Evolutionary conservation across 2,329 filamentous ascomycete genomes (phyloP).

Genomic region (Penicillium rolfsii): DNA sequence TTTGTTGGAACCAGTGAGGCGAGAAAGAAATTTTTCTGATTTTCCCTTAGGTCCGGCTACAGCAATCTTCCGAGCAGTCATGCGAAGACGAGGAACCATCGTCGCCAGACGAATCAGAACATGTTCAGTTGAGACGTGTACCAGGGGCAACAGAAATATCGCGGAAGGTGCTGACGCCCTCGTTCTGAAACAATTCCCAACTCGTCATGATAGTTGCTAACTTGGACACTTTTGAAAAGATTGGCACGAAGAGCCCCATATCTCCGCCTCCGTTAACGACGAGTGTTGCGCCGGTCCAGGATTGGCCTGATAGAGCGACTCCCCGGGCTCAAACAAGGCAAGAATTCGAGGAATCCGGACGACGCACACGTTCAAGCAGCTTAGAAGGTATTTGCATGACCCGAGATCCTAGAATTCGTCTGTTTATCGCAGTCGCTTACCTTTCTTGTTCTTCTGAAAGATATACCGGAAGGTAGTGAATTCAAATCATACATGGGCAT

Average conservation of each 20-base stretch:
- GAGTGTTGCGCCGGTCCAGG: conserved; percentile 67
- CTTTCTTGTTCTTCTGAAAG: conserved; percentile 21
- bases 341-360: conserved; percentile 64
- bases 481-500: conserved; percentile 1
- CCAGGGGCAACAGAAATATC: conserved; percentile 6
- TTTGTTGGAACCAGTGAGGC: background rate
- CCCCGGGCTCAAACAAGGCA: conserved; percentile 81
- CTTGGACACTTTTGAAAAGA: conserved; percentile 20
- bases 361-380: conserved; percentile 66
- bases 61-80: conserved; percentile 8
- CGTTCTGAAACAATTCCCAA: background rate
- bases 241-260: conserved; percentile 47
- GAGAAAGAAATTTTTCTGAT: background rate
- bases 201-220: background rate
- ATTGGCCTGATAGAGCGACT: conserved; percentile 71
- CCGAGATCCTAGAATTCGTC: conserved; percentile 26
- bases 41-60: conserved; percentile 2
- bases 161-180: conserved; percentile 22
- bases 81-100: conserved; percentile 21
- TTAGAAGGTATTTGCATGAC: conserved; percentile 68
- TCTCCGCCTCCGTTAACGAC: conserved; percentile 75
- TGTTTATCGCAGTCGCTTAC: conserved; percentile 16
- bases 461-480: conserved; percentile 39
- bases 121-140: conserved; percentile 4
- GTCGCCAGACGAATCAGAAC: conserved; percentile 11